Base-by-base conservation (phyloP, 2,329 filamentous ascomycete genomes). In the Diaporthe sp. region DNA sequence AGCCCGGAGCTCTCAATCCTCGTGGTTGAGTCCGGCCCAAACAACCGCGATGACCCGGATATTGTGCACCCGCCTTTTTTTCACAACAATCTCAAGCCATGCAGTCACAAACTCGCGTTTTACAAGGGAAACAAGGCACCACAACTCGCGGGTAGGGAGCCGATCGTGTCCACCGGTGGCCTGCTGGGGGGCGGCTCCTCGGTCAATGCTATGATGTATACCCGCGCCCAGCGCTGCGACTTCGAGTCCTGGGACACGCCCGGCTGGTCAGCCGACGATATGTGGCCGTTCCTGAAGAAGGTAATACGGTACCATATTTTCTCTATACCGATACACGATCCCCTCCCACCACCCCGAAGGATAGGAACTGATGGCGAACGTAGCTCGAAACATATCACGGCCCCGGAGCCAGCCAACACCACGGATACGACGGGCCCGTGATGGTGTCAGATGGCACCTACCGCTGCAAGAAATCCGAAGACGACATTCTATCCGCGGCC, bases 11-110 rank as follows among this genome's bases (percentile, higher is more conserved):
- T 90, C 2, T 85, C 84, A n/a, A 86, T 90, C 58, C 81, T 91
- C 15, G 80, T 91, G 13, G 85, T 91, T 65, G 89, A 91, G 78
- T 82, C 84, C 30, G 89, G 89, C 1, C 83, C 82, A n/a, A 87
- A 90, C 79, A 90, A 88, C 77, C 85, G 86, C 75, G 82, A 88
- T 76, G 82, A 86, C 66, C 86, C 86, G 0, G 84, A 82, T 19
- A 82, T 91, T 19, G 81, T 86, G 12, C 83, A 88, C 71, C 89
- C 89, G 0, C 87, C 84, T 0, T 80, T 89, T 10, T 90, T 84
- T 75, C 79, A 87, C 35, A 79, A 81, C 27, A 86, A 89, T 75
- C 80, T 91, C 0, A 79, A 83, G 8, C 87, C 88, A 0, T 82
- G 81, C 19, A 87, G 84, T 75, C 87, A 87, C 25, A 75, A 69